Evolutionary conservation across 495 filamentous ascomycete species (phyloP).

Genomic region (Cetradonia linearis): DNA sequence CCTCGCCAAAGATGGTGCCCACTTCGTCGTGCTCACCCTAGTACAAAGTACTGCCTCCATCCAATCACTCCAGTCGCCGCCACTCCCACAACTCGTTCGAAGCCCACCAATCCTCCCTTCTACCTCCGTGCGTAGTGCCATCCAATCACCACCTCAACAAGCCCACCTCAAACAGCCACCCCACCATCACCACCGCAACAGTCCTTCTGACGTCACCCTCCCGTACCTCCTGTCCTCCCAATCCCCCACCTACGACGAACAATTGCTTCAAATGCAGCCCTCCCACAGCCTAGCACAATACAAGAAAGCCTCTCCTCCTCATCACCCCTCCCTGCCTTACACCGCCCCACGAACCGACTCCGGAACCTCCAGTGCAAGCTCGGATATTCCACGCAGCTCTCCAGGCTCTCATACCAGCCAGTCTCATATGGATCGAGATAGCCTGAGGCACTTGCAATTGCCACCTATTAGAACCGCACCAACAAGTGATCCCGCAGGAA

Average conservation of each 20-base stretch:
- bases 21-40: constrained; percentile 26
- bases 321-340: constrained; percentile 19
- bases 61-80: constrained; percentile 20
- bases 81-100: constrained; percentile 12
- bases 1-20: constrained; percentile 19
- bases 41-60: constrained; percentile 21
- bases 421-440: constrained; percentile 16
- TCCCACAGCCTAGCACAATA: constrained; percentile 24
- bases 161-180: constrained; percentile 10
- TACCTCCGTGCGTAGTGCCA: constrained; percentile 14
- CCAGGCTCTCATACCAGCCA: constrained; percentile 10
- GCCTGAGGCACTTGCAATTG: constrained; percentile 24
- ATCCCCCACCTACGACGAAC: constrained; percentile 13
- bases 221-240: constrained; percentile 17
- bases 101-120: constrained; percentile 17
- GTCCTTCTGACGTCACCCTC: constrained; percentile 16
- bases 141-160: constrained; percentile 19
- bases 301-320: constrained; percentile 22
- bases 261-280: constrained; percentile 17
- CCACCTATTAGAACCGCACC: constrained; percentile 25
- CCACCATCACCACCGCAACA: constrained; percentile 20
- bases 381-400: constrained; percentile 21
- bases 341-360: constrained; percentile 18
- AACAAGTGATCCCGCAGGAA: constrained; percentile 17
- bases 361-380: constrained; percentile 15